These are phyloP conservation scores for Plasmodiophora brassicae DNA, from an alignment of 208 protist genomes.

Conservation along the genomic window DNA sequence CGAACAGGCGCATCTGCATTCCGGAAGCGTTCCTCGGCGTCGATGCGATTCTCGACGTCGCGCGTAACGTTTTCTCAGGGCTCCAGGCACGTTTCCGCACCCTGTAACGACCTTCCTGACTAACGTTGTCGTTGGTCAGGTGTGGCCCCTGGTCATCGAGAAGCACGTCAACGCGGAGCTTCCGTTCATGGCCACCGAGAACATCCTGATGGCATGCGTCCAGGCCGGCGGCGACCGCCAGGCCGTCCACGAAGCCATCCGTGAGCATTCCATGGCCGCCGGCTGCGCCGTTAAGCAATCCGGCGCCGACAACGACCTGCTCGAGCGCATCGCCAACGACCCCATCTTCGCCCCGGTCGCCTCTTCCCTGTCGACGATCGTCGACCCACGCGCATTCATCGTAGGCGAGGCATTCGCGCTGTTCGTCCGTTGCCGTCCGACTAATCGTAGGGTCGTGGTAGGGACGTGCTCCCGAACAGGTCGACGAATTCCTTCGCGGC, in stretches of 20 bases:
- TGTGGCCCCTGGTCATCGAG: slow-evolving; percentile 55
- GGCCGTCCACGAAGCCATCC: slow-evolving; percentile 59
- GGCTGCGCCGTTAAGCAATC: slow-evolving; percentile 54
- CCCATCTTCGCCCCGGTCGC: slow-evolving; percentile 51
- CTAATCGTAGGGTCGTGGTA: too few relatives aligned
- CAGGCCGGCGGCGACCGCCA: slow-evolving; percentile 65
- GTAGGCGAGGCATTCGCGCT: background rate
- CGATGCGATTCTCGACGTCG: slow-evolving; percentile 54
- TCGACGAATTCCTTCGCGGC: background rate
- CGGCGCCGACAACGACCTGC: slow-evolving; percentile 61
- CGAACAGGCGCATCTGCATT: slow-evolving; percentile 57
- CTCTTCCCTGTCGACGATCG: background rate
- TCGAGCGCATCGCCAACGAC: slow-evolving; percentile 55
- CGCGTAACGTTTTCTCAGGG: slow-evolving; percentile 57
- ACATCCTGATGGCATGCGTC: slow-evolving; percentile 67
- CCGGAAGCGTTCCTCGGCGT: slow-evolving; percentile 60
- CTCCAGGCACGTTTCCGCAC: slow-evolving; percentile 51
- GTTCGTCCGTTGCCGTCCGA: background rate
- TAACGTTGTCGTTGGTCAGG: background rate
- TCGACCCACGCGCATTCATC: background rate
- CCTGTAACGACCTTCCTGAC: background rate
- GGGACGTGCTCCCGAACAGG: slow-evolving; percentile 1
- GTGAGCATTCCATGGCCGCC: slow-evolving; percentile 58
- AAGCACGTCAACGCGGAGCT: slow-evolving; percentile 59
- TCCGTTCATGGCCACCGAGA: slow-evolving; percentile 71